These are phyloP conservation scores for Talaromyces marneffei DNA, from an alignment of 2,329 filamentous ascomycete species.

Conservation along the genomic window DNA sequence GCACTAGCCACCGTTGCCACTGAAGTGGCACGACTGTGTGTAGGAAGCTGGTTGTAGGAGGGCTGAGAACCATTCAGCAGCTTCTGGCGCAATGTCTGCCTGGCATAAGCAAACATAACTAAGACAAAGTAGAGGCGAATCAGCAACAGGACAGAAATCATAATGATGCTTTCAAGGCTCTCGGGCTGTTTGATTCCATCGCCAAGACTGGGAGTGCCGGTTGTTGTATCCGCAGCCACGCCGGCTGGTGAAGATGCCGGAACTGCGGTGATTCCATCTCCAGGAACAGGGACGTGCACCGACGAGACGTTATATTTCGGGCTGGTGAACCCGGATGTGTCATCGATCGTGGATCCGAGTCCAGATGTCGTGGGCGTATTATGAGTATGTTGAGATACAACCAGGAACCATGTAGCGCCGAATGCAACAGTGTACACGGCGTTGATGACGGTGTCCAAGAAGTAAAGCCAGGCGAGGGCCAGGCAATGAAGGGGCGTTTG, in stretches of 20 bases:
- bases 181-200: constrained; percentile 61
- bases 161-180: constrained; percentile 67
- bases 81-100: constrained; percentile 67
- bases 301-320: constrained; percentile 56
- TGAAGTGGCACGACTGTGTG: constrained; percentile 40
- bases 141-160: constrained; percentile 68
- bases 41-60: constrained; percentile 35
- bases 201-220: constrained; percentile 47
- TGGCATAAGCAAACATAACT: constrained; percentile 75
- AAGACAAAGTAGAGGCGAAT: constrained; percentile 78
- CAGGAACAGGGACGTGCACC: constrained; percentile 51
- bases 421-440: constrained; percentile 76
- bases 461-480: constrained; percentile 76
- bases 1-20: constrained; percentile 46
- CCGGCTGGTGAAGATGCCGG: constrained; percentile 31
- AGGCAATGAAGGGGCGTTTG: constrained; percentile 74
- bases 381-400: constrained; percentile 56
- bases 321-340: constrained; percentile 60
- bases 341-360: constrained; percentile 53
- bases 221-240: constrained; percentile 22
- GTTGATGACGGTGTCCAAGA: constrained; percentile 76
- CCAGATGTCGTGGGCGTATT: constrained; percentile 37
- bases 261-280: constrained; percentile 43
- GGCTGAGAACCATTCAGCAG: constrained; percentile 48
- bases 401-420: constrained; percentile 77